Base-by-base conservation (phyloP, 179 eudicot species). In the Drosera spatulata region DNA sequence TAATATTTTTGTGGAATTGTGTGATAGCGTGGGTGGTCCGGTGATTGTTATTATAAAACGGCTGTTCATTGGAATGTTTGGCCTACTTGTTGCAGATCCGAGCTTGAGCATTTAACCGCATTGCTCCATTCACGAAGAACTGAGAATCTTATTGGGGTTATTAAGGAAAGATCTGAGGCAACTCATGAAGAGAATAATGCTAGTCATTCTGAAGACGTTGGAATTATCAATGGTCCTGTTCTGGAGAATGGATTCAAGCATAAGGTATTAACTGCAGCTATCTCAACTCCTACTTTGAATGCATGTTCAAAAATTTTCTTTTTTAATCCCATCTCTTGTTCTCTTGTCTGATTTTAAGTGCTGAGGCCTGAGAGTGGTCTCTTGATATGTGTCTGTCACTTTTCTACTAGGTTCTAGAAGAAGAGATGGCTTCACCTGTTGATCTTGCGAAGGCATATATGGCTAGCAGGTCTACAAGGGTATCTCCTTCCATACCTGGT, bases 391-490 rank as follows among this genome's bases (percentile, higher is more conserved):
- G 13, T 4, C n/a, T 50, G 53, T 50, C 13, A 5, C 49, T 45
- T n/a, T 53, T 55, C n/a, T 37, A 2, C n/a, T 71, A 93, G 99
- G 85, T 70, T 58, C 70, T 65, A 67, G 83, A 79, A 59, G 94
- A 82, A 61, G 81, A 74, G 61, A 59, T 78, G 72, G 81, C 91
- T 42, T 82, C 96, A 37, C 97, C 99, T 69, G 85, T 91, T 65
- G 97, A 94, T 69, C 87, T 90, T 71, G 99, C 99, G 52, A 94
- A 90, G 82, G 94, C 91, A 40, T 94, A 90, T 78, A 94, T 94
- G 97, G 94, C 85, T 49, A 75, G 76, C 59, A 73, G 77, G 71
- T 71, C 94, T 60, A 69, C 78, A 45, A 79, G 71, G 71, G 72
- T 68, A 50, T 81, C 94, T 14, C 83, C 90, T 3, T 78, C 86